phyloP scores from a whole-genome alignment of 2,329 filamentous ascomycete genomes.

The Cladosporium sp. region DNA sequence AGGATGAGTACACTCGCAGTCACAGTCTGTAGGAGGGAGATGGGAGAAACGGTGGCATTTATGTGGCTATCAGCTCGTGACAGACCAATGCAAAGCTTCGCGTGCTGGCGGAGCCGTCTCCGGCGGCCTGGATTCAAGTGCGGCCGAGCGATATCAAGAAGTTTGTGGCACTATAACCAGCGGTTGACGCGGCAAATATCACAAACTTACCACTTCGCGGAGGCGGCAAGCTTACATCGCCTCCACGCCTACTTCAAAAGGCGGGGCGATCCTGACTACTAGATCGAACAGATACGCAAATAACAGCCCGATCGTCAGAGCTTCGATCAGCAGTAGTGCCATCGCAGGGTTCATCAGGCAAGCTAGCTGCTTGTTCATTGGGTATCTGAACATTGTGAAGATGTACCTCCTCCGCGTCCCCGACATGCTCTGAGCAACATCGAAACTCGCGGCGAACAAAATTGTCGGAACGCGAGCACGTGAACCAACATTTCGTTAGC shows the following conservation, averaged over 20 bases:
- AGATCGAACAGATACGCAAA: not conserved
- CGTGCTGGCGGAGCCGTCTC: not conserved
- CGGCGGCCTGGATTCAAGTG: not conserved
- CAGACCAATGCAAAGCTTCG: not conserved
- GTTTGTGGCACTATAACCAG: not conserved
- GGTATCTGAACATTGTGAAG: not conserved
- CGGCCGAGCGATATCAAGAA: not conserved
- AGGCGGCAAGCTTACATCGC: not conserved
- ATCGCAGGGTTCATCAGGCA: not conserved
- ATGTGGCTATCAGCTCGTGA: not conserved
- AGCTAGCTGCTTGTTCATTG: not conserved
- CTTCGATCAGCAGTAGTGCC: not conserved
- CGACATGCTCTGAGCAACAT: too few relatives aligned
- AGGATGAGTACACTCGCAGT: not conserved
- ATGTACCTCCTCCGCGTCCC: too few relatives aligned
- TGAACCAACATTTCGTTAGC: too few relatives aligned
- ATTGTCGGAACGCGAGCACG: too few relatives aligned
- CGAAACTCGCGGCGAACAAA: too few relatives aligned
- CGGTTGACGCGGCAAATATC: rapidly evolving
- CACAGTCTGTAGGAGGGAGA: not conserved
- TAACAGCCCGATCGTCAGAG: not conserved
- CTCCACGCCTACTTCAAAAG: not conserved
- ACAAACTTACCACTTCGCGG: not conserved
- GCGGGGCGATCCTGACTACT: not conserved
- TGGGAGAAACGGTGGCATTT: not conserved